A percentile compares a stretch with the other conserved stretches of the same genome.
These are phyloP conservation scores for Coccinonectria pachysandricola DNA, from an alignment of 2,329 filamentous ascomycete species.

Conservation along the genomic window DNA sequence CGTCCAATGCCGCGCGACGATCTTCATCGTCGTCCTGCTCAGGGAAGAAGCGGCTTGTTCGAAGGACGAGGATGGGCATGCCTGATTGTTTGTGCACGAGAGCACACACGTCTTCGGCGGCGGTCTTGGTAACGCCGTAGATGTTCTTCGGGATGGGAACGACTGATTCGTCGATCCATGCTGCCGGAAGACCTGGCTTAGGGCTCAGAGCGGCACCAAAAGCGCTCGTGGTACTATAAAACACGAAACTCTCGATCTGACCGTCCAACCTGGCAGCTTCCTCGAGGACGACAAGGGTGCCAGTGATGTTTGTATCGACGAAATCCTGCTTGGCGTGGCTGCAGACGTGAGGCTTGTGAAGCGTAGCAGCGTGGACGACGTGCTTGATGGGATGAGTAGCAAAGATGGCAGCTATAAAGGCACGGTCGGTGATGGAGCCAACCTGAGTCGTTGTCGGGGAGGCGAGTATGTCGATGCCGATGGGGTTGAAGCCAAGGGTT, in stretches of 20 bases:
- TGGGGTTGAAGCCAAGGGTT: conserved; percentile 26
- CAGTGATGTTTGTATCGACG: conserved; percentile 33
- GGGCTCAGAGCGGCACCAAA: conserved; percentile 32
- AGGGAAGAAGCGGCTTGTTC: conserved; percentile 39
- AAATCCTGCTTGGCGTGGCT: conserved; percentile 34
- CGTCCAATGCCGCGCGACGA: conserved; percentile 24
- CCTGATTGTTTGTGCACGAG: conserved; percentile 28
- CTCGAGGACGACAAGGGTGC: conserved; percentile 32
- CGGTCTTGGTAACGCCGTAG: conserved; percentile 37
- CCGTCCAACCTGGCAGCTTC: conserved; percentile 19
- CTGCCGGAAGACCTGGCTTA: conserved; percentile 24
- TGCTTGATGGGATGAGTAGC: conserved; percentile 24
- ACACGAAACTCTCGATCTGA: conserved; percentile 30
- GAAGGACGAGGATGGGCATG: conserved; percentile 33
- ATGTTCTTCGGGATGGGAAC: conserved; percentile 35
- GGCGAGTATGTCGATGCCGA: conserved; percentile 34
- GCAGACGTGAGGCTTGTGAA: conserved; percentile 38
- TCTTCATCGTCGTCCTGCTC: conserved; percentile 36
- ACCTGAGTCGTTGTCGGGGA: conserved; percentile 25
- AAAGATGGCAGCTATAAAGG: conserved; percentile 24
- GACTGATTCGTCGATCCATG: conserved; percentile 34
- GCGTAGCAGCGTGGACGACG: conserved; percentile 34
- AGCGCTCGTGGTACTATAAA: conserved; percentile 35
- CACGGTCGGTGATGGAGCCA: conserved; percentile 28
- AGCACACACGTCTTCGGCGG: conserved; percentile 37